Base-by-base conservation (phyloP, 2,329 filamentous ascomycete species). In the Simplicillium aogashimaense region DNA sequence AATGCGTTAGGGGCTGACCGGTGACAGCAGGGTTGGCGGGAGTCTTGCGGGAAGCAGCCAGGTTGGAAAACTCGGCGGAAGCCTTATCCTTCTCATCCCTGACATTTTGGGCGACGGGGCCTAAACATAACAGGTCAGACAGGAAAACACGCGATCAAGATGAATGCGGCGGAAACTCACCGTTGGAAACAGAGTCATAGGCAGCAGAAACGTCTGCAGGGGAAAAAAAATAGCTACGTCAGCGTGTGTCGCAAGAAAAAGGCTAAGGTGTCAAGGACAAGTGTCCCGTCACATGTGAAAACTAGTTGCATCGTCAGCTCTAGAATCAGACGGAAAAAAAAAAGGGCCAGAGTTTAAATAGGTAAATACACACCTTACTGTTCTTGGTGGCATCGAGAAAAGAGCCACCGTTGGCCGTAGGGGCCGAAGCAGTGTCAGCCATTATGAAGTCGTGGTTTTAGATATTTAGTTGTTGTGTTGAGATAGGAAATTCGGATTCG, bases 1-100 rank as follows among this genome's bases (percentile, higher is more conserved):
- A 84, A 60, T 81, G 76, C 43, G 77, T 82, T 54, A 82, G 60
- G 38, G 72, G 72, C 59, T 81, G 76, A 51, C 74, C 76, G 36
- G 74, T 78, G 45, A 73, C 74, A 52, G 76, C 67, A 29, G 67
- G 66, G 43, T 65, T 63, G 38, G 61, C 48, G 40, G 75, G 76
- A 37, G 72, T 73, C 54, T 67, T 67, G 54, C 75, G 74, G 49
- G 74, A 57, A 45, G 69, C 69, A 51, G 74, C 74, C 36, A 79
- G 67, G 56, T 74, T 76, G 53, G 68, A 69, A 47, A 79, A 63
- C 63, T 80, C 76, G 49, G 57, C 55, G 41, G 65, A 58, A 41
- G 75, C 72, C 66, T 76, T 78, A 43, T 66, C 64, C 41, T 62
- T 57, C 56, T 79, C 66, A 47, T 74, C 66, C 60, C 70, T 73